Base-by-base conservation (phyloP, 768 basidiomycete genomes). In the Collybiopsis confluens region DNA sequence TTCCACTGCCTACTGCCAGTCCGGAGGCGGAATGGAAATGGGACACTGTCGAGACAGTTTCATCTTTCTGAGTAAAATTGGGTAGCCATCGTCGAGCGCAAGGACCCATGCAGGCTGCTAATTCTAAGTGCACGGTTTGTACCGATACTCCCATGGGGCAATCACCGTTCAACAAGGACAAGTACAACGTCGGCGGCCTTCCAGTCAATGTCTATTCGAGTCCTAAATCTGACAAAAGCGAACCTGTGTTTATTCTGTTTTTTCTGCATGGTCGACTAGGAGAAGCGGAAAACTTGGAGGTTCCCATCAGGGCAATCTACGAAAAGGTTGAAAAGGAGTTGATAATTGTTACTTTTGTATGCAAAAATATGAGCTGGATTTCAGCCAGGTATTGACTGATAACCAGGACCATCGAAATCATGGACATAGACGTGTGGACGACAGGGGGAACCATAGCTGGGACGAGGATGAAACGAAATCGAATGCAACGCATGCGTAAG, bases 381-480 rank as follows among this genome's bases (percentile, higher is more conserved):
- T 35, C 16, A 26, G 20, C 24, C 10, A 6, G 18, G 11, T 21
- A 11, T 26, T 20, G 42, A n/a, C 40, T 11, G 8, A n/a, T 27
- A 30, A 27, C n/a, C 45, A 79, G 76, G 76, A 79, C 56, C 76
- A 75, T 45, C 66, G 76, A 18, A 78, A 79, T 45, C 76, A 79
- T 56, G 76, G 77, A 21, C 58, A 59, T 44, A 63, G 77, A 23
- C 54, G 73, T 6, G 54, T 70, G 13, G 63, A 70, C 28, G 43
- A 59, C 7, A 65, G 59, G 16, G 65, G 65, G 7, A 79, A 78
- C 46, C 60, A 68, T 18, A 68, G 60, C 16, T 79, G 75, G 71
- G 61, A 48, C 15, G 64, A 67, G 45, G 59, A 64, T 24, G 56
- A 56, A 28, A 55, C 58, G 35, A 58, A 58, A 11, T 59, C 70